These are phyloP conservation scores for Artemisia tridentata DNA, from an alignment of 129 eudicot genomes.

Conservation along the genomic window DNA sequence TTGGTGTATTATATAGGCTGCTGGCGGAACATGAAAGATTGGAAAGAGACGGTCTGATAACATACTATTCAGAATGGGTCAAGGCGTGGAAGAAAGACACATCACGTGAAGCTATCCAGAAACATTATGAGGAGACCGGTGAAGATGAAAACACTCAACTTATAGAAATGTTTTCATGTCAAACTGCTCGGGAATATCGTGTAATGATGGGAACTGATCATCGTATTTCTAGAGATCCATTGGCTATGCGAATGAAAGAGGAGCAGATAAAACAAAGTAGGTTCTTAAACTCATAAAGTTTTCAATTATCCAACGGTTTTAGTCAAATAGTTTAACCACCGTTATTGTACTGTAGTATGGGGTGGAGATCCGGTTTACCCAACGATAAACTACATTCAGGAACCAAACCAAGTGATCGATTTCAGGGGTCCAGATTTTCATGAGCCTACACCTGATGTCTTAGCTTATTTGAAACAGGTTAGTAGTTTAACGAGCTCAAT, in stretches of 20 bases:
- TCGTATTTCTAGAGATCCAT: conserved; percentile 83
- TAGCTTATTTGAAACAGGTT: conserved; percentile 85
- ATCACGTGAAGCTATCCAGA: conserved; percentile 88
- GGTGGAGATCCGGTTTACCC: conserved; percentile 99
- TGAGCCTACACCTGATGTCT: conserved; percentile 89
- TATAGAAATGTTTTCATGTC: conserved; percentile 81
- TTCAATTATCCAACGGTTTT: background rate
- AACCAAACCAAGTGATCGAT: conserved; percentile 86
- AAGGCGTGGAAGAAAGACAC: conserved; percentile 85
- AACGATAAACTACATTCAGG: conserved; percentile 91
- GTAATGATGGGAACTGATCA: conserved; percentile 93
- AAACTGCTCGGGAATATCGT: conserved; percentile 92
- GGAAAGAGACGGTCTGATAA: conserved; percentile 73
- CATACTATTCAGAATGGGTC: conserved; percentile 98
- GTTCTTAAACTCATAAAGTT: conserved; percentile 4
- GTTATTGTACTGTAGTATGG: conserved; percentile 69
- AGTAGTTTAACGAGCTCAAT: conserved; percentile 15
- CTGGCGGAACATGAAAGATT: conserved; percentile 68
- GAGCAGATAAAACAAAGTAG: conserved; percentile 91
- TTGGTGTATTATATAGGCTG: conserved; percentile 44
- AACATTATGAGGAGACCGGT: conserved; percentile 97
- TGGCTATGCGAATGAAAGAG: conserved; percentile 94
- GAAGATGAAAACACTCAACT: conserved; percentile 96
- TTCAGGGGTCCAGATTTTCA: conserved; percentile 95
- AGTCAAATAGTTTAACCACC: background rate